Base-by-base conservation (phyloP, 108 stramenopile genomes). In the Cafeteria roenbergensis region DNA sequence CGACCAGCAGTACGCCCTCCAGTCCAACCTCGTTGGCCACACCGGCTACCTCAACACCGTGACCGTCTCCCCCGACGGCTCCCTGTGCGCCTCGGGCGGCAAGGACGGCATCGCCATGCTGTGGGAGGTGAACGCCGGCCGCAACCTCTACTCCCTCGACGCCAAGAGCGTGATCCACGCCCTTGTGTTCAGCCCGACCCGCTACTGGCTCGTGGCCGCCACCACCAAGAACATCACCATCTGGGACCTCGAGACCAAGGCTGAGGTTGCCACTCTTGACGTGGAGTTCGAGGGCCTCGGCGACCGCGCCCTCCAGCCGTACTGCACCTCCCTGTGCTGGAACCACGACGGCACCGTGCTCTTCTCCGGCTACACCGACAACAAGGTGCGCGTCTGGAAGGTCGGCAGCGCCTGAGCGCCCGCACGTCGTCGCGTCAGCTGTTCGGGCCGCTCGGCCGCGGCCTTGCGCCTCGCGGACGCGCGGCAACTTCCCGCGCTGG, bases 131-230 rank as follows among this genome's bases (percentile, higher is more conserved):
- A 94, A 93, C 79, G 98, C 97, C 75, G 94, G 95, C 76, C 97
- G 97, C 90, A 87, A 93, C 63, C 85, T 99, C 9, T 99, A 99
- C 94, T 78, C 81, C 63, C 82, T 99, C 63, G 95, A 96, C 74
- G 95, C 98, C 37, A 94, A 90, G 50, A 90, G 93, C 73, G 90
- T 93, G 79, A 97, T 99, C 85, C 86, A 99, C 86, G 84, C 88
- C 33, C 85, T 99, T 34, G 90, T 93, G 72, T 99, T 99, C 80
- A 91, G 90, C 61, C 98, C 98, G 73, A 97, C 94, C 88, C 88
- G 95, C 63, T 99, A 97, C 90, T 99, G 98, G 98, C 82, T 99
- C 73, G 95, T 94, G 75, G 98, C 98, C 48, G 98, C 95, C 66
- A 97, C 98, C 55, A 88, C 88, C 54, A 84, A 89, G 34, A 80